These are phyloP conservation scores for Spathaspora sp. DNA, from an alignment of 805 yeast genomes.

Conservation along the genomic window DNA sequence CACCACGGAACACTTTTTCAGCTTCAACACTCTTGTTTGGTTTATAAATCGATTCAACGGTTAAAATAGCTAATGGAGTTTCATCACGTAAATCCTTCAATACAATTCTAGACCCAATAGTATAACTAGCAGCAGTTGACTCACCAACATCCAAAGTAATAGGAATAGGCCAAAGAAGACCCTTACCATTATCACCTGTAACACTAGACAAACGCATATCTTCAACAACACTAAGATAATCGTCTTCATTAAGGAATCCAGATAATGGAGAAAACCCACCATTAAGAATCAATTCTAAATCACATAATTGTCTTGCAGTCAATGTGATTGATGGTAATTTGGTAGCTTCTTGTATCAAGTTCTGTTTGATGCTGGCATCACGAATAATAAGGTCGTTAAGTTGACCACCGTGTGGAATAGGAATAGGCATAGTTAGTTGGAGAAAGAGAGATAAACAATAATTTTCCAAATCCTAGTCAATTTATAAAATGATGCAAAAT, in stretches of 20 bases:
- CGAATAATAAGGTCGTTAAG: constrained; percentile 82
- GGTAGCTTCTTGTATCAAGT: constrained; percentile 51
- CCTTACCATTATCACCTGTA: constrained; percentile 38
- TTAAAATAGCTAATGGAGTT: constrained; percentile 73
- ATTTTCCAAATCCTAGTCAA: background rate
- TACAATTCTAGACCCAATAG: constrained; percentile 60
- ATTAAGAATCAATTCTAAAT: constrained; percentile 82
- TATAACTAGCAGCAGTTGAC: constrained; percentile 36
- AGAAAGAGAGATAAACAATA: background rate
- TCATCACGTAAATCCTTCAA: constrained; percentile 82
- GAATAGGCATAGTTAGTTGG: constrained; percentile 46
- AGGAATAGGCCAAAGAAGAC: constrained; percentile 88
- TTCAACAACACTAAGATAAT: constrained; percentile 65
- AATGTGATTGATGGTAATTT: constrained; percentile 46
- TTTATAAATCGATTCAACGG: constrained; percentile 71
- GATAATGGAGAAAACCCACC: constrained; percentile 91
- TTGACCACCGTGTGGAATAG: constrained; percentile 87
- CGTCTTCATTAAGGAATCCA: constrained; percentile 64
- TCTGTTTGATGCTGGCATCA: constrained; percentile 59
- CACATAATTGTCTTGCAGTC: constrained; percentile 89
- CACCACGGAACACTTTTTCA: constrained; percentile 86
- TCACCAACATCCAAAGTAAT: constrained; percentile 77
- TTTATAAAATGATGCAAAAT: background rate
- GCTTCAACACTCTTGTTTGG: constrained; percentile 85
- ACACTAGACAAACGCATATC: constrained; percentile 62